Conservation (phyloP, 768 basidiomycete genomes). For the Boletus sp. region DNA sequence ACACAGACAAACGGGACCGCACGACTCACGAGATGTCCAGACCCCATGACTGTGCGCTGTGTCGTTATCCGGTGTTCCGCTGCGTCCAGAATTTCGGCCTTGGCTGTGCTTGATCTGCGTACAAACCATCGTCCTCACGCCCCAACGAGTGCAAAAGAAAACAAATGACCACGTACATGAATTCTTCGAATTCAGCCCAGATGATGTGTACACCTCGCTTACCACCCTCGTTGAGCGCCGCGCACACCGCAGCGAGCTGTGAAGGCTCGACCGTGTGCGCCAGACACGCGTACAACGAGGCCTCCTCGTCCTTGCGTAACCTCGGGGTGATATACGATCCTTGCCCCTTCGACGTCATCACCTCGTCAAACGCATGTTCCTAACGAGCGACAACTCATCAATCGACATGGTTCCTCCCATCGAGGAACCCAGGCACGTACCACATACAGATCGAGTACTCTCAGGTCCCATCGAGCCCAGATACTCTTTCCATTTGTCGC, state of each 20-base stretch:
- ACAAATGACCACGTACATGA: constrained; percentile 19
- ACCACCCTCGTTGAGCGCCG: constrained; percentile 5
- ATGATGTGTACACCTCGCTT: constrained; percentile 24
- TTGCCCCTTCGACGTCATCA: constrained; percentile 5
- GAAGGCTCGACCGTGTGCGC: constrained; percentile 26
- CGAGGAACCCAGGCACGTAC: constrained; percentile 9
- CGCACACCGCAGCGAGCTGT: constrained; percentile 21
- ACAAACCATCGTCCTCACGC: too few relatives aligned
- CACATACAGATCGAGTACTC: constrained; percentile 22
- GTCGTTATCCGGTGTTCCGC: constrained; percentile 19
- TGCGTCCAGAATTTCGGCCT: constrained; percentile 28
- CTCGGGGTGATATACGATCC: constrained; percentile 17
- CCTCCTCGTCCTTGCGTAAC: constrained; percentile 31
- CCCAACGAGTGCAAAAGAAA: neutral
- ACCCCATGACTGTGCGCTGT: constrained; percentile 21
- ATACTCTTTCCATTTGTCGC: constrained; percentile 6
- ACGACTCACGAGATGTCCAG: constrained; percentile 30
- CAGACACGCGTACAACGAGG: constrained; percentile 21
- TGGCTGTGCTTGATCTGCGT: constrained; percentile 25
- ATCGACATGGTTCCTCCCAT: neutral
- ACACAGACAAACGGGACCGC: neutral
- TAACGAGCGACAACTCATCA: neutral
- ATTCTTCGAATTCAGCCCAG: constrained; percentile 31
- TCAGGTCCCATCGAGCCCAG: constrained; percentile 26
- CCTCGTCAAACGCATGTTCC: constrained; percentile 27